Base-by-base conservation (phyloP, 1,139 yeast genomes). In the Casaregolazyma suthepensis region DNA sequence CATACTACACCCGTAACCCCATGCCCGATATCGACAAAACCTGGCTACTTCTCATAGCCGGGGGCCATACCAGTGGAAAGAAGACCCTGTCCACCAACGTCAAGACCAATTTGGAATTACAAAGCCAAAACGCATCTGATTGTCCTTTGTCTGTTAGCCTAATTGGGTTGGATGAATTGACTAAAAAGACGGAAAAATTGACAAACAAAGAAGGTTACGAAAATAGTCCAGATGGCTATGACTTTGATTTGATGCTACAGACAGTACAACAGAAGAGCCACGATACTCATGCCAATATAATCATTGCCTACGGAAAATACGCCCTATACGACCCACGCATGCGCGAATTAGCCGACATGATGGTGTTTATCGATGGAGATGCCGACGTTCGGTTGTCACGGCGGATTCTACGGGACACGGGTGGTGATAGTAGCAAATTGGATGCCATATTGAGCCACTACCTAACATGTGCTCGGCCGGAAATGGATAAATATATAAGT, bases 291-390 rank as follows among this genome's bases (percentile, higher is more conserved):
- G 22, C 43, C 29, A 50, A 38, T 13, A 52, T 87, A 9, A 69
- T 83, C 12, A 70, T 90, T 10, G 78, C 89, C 1, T 85, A 85
- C 66, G 97, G 98, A 0, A 73, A 86, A 38, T 90, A 90, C 65
- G 94, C 96, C 0, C 73, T 91, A 43, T 86, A 82, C 64, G 85
- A 88, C 64, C 71, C 72, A 50, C 75, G 74, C 35, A 68, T 91
- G n/a, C 71, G 87, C 45, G 74, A 74, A 3, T 61, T 78, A 65
- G 82, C 93, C 0, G 75, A 81, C 2, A 74, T 90, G 62, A 85
- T 82, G 63, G 82, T 90, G 1, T 91, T 85, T 63, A 76, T 90
- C n/a, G 94, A 87, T 61, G 79, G 91, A 59, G 97, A 91, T 66
- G 82, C 94, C 1, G 98, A 91, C 66, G 81, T 87, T 4, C 73